Percentiles rank a stretch among this genome's conserved stretches.
phyloP scores from a whole-genome alignment of 768 basidiomycete genomes.

The Kwoniella dendrophila region DNA sequence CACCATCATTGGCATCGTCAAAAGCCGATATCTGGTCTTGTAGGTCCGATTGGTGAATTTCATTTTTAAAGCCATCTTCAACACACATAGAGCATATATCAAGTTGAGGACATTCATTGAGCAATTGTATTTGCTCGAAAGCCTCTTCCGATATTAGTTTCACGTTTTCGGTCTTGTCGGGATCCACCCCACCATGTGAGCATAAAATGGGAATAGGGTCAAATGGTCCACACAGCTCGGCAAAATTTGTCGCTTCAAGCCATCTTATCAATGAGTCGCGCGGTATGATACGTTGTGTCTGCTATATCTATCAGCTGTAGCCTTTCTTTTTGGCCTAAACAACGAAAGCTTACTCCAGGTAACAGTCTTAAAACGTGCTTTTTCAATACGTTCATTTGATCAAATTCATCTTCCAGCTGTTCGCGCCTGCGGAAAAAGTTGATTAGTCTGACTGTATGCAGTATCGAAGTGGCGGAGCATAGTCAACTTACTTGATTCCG shows the following conservation, averaged over 20 bases:
- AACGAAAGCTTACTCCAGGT: constrained; percentile 25
- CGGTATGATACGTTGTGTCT: constrained; percentile 35
- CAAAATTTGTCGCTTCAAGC: constrained; percentile 18
- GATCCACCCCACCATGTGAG: constrained; percentile 35
- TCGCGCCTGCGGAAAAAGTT: constrained; percentile 10
- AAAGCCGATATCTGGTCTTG: constrained; percentile 23
- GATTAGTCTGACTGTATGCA: neutral
- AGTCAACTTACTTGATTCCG: constrained; percentile 26
- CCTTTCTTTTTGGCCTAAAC: neutral
- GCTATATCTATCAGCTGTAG: too few relatives aligned
- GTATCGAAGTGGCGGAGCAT: neutral
- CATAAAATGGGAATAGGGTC: constrained; percentile 25
- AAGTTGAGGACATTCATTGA: constrained; percentile 8
- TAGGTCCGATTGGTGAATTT: neutral
- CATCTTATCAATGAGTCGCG: constrained; percentile 33
- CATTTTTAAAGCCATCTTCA: constrained; percentile 8
- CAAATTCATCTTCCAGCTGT: constrained; percentile 26
- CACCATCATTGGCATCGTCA: constrained; percentile 25
- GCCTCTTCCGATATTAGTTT: constrained; percentile 35
- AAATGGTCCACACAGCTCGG: constrained; percentile 24
- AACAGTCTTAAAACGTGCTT: constrained; percentile 24
- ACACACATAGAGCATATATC: constrained; percentile 37
- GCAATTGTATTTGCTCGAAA: constrained; percentile 19
- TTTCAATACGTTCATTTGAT: constrained; percentile 20
- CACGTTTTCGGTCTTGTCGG: constrained; percentile 20